Percentiles rank a stretch among this genome's conserved stretches.
These are phyloP conservation scores for Fusarium temperatum DNA, from an alignment of 2,329 filamentous ascomycete species.

Conservation along the genomic window DNA sequence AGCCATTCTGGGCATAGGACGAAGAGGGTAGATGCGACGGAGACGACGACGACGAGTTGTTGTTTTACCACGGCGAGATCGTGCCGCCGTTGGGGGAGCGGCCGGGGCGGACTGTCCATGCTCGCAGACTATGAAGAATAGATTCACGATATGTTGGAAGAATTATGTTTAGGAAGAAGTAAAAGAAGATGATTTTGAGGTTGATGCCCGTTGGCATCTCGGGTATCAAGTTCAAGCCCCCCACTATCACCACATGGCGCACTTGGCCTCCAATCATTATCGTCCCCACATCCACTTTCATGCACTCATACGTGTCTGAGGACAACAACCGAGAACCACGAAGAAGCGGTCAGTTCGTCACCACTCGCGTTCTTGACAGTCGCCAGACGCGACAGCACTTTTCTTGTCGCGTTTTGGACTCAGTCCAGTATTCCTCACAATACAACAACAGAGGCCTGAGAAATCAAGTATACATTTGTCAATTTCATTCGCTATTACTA, in stretches of 20 bases:
- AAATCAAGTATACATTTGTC: neutral
- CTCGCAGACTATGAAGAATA: rapidly evolving
- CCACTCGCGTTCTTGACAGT: rapidly evolving
- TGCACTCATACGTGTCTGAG: conserved; percentile 21
- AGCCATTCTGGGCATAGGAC: conserved; percentile 15
- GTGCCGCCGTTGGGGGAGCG: neutral
- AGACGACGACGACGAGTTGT: conserved; percentile 16
- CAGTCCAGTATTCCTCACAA: neutral
- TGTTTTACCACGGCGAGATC: conserved; percentile 13
- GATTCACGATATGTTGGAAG: neutral
- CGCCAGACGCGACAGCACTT: neutral
- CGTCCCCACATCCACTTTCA: neutral
- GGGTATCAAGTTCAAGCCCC: neutral
- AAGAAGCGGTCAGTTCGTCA: neutral
- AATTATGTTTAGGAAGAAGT: neutral
- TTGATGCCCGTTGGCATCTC: neutral
- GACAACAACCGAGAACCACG: neutral
- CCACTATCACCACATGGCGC: conserved; percentile 3
- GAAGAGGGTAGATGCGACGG: conserved; percentile 1
- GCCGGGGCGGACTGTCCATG: conserved; percentile 1
- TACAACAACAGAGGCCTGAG: rapidly evolving
- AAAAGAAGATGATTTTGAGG: neutral
- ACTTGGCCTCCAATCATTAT: conserved; percentile 16
- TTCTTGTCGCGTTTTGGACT: too few relatives aligned
- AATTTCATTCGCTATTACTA: neutral